Base-by-base conservation (phyloP, 2,329 filamentous ascomycete genomes). In the Bipolaris oryzae region DNA sequence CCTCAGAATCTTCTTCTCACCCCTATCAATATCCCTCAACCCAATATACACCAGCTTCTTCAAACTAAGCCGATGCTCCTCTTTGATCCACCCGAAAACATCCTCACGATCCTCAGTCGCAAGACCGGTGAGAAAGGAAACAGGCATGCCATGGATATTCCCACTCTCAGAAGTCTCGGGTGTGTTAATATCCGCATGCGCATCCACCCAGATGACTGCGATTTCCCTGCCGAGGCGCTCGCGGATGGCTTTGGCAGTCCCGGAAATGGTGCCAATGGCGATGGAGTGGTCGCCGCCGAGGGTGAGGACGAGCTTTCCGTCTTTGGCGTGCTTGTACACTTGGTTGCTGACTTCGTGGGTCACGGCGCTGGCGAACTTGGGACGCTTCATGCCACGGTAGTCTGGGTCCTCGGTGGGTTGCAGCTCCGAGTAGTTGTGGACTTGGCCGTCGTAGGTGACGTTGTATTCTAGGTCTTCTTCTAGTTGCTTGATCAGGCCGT, bases 131-230 rank as follows among this genome's bases (percentile, higher is more conserved):
- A 96, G 77, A 78, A 98, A 99, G 3, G 91, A 87, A 35, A 98
- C 90, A 2, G 95, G 95, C 95, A 99, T 99, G 68, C 95, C 95
- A 79, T 99, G 95, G 62, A 99, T 90, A 79, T 98, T 98, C 33
- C 95, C 95, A 66, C 90, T 95, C 39, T 85, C 90, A 64, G 89
- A 94, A 45, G 87, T 89, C 84, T 98, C 93, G 50, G 94, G 95
- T 1, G 91, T 92, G 81, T 99, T 99, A 82, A 99, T 97, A 77
- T 99, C 95, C 52, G 94, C 89, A 78, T 99, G 95, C 23, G 95
- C 95, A 78, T 99, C 95, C 31, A 99, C 95, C 95, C 95, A 99
- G 76, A 99, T 96, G 55, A 99, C 91, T 11, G 92, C 95, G 61
- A 97, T 88, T 69, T 98, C 94, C 53, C 89, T 84, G 42, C 82